Evolutionary conservation across 495 filamentous ascomycete species (phyloP).

Genomic region (Bryoglossum gracile): DNA sequence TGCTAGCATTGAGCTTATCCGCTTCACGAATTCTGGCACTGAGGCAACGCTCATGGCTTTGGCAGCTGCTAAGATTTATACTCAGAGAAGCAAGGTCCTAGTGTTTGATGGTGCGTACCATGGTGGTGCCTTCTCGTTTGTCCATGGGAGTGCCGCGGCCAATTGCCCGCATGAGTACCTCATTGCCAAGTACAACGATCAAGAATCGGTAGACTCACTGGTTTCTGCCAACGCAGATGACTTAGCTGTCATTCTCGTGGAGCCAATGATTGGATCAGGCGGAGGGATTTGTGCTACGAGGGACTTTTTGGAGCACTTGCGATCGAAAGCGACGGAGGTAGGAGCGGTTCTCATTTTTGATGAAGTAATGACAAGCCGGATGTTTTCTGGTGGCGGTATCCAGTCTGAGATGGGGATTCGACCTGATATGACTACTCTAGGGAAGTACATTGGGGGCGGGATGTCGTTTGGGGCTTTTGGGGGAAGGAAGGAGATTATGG

Average conservation of each 20-base stretch:
- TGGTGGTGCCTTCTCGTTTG: conserved; percentile 41
- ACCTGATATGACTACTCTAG: conserved; percentile 54
- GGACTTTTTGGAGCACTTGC: conserved; percentile 37
- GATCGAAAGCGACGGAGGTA: conserved; percentile 27
- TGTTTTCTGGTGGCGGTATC: conserved; percentile 41
- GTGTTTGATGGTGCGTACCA: conserved; percentile 43
- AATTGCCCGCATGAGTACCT: conserved; percentile 41
- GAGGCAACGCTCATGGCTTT: conserved; percentile 35
- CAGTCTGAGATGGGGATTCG: conserved; percentile 34
- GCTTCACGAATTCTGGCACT: conserved; percentile 36
- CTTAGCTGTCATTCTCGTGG: conserved; percentile 51
- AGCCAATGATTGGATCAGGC: conserved; percentile 51
- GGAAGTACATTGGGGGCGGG: conserved; percentile 59
- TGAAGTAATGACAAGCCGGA: conserved; percentile 57
- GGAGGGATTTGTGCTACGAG: conserved; percentile 39
- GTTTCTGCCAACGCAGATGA: conserved; percentile 20
- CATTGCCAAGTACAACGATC: conserved; percentile 45
- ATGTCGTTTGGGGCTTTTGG: conserved; percentile 58
- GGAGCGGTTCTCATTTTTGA: conserved; percentile 53
- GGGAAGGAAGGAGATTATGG: conserved; percentile 46
- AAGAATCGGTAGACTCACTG: conserved; percentile 32
- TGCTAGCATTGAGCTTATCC: conserved; percentile 28
- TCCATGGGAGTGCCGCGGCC: conserved; percentile 16
- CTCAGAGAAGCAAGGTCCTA: conserved; percentile 27
- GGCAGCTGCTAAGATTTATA: conserved; percentile 26